Evolutionary conservation across 2,329 filamentous ascomycete species (phyloP).

Genomic region (Colletotrichum sp.): DNA sequence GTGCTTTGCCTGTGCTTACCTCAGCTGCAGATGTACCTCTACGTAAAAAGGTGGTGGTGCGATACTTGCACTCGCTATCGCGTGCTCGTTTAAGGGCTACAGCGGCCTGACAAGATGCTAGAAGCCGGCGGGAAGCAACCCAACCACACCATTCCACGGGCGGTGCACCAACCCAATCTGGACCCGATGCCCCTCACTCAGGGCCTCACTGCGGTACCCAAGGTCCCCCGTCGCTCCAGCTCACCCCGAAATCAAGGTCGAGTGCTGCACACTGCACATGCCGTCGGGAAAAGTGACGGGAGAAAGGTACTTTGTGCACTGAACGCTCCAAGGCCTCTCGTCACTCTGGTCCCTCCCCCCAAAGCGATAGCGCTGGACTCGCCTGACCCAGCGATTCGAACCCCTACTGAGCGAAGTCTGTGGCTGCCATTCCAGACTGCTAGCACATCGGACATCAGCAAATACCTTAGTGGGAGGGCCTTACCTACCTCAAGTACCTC

Average conservation of each 20-base stretch:
- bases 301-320: background rate
- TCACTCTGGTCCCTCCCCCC: background rate
- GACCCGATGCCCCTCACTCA: background rate
- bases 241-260: background rate
- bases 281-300: background rate
- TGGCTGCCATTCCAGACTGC: background rate
- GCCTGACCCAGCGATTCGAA: background rate
- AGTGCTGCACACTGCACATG: background rate
- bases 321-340: background rate
- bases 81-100: background rate
- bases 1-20: background rate
- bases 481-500: constrained; percentile 6
- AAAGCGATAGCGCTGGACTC: too few relatives aligned
- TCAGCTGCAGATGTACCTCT: background rate
- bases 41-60: accelerated
- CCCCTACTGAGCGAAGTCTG: background rate
- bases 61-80: background rate
- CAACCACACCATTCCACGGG: background rate
- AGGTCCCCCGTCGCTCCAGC: background rate
- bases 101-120: background rate
- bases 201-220: background rate
- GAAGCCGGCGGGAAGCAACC: background rate
- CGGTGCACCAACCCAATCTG: background rate
- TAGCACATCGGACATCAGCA: background rate
- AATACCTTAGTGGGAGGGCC: background rate